Percentiles rank a stretch among this genome's conserved stretches.
These are phyloP conservation scores for Euphorbia celastroides DNA, from an alignment of 441 rosid species.

Conservation along the genomic window DNA sequence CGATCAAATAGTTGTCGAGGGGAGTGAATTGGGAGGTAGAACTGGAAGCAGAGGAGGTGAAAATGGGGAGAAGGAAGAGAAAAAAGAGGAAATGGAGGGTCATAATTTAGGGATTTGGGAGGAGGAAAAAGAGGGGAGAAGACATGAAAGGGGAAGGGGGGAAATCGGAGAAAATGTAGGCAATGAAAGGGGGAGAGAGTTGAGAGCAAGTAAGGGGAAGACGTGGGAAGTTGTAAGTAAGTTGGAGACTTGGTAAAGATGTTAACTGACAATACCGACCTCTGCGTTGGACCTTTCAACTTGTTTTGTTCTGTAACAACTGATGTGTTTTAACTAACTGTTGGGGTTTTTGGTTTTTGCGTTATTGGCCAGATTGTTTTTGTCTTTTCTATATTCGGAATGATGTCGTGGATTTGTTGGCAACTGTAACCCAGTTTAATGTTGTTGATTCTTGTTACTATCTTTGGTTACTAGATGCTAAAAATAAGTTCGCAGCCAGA, in stretches of 20 bases:
- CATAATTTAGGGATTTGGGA: not conserved
- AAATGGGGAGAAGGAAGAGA: conserved; percentile 12
- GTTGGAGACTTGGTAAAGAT: not conserved
- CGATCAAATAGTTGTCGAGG: conserved; percentile 50
- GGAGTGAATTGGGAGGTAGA: conserved; percentile 31
- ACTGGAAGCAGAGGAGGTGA: conserved; percentile 9
- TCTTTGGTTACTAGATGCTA: not conserved
- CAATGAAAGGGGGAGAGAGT: conserved; percentile 23
- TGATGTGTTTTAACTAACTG: no score
- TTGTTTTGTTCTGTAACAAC: no score
- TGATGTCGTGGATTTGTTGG: not conserved
- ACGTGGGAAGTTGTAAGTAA: conserved; percentile 33
- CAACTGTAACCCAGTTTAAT: no score
- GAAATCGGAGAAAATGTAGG: conserved; percentile 19
- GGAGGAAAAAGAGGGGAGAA: conserved; percentile 1
- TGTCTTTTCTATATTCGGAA: not conserved
- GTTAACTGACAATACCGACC: conserved; percentile 17
- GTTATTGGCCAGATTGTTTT: no score
- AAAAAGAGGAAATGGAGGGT: conserved; percentile 24
- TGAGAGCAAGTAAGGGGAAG: conserved; percentile 31
- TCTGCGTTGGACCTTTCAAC: conserved; percentile 25
- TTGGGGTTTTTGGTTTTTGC: no score
- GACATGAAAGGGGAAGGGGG: not conserved
- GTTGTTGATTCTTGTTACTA: no score
- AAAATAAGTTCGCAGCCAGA: not conserved